A percentile compares a stretch with the other conserved stretches of the same genome.
Conservation (phyloP, 768 basidiomycete species). For the Russula dissimulans region DNA sequence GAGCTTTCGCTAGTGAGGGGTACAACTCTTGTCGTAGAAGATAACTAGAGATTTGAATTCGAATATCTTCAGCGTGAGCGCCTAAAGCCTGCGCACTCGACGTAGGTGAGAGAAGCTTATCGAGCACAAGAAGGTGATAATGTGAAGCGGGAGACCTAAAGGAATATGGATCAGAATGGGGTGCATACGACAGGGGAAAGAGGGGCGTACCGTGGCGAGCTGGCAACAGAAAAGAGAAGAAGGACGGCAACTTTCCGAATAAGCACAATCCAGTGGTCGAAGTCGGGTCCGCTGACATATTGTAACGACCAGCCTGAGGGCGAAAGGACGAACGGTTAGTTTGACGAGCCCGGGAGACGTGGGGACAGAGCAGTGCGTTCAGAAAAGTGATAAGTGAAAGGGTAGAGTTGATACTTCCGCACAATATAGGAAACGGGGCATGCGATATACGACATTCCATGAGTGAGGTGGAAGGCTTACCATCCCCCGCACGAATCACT, state of each 20-base stretch:
- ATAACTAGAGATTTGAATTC: neutral
- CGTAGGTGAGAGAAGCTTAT: slow-evolving; percentile 7
- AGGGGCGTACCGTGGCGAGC: slow-evolving; percentile 38
- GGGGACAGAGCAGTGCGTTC: no score
- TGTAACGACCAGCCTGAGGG: slow-evolving; percentile 33
- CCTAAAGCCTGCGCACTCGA: slow-evolving; percentile 1
- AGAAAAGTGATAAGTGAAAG: neutral
- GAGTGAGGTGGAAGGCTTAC: slow-evolving; percentile 19
- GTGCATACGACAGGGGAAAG: neutral
- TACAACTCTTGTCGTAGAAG: slow-evolving; percentile 3
- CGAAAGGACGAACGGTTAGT: slow-evolving; percentile 21
- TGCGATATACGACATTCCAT: neutral
- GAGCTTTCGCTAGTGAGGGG: slow-evolving; percentile 32
- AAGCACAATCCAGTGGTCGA: slow-evolving; percentile 52
- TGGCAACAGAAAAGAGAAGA: slow-evolving; percentile 45
- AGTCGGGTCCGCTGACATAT: slow-evolving; percentile 30
- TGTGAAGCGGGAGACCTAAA: slow-evolving; percentile 5
- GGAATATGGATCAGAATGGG: neutral
- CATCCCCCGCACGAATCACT: slow-evolving; percentile 26
- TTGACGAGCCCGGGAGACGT: neutral
- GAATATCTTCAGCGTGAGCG: slow-evolving; percentile 4
- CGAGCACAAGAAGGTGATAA: neutral
- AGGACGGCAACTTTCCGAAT: slow-evolving; percentile 40
- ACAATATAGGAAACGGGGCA: neutral
- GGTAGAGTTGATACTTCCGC: neutral